Base-by-base conservation (phyloP, 2,329 filamentous ascomycete species). In the Colletotrichum incanum region DNA sequence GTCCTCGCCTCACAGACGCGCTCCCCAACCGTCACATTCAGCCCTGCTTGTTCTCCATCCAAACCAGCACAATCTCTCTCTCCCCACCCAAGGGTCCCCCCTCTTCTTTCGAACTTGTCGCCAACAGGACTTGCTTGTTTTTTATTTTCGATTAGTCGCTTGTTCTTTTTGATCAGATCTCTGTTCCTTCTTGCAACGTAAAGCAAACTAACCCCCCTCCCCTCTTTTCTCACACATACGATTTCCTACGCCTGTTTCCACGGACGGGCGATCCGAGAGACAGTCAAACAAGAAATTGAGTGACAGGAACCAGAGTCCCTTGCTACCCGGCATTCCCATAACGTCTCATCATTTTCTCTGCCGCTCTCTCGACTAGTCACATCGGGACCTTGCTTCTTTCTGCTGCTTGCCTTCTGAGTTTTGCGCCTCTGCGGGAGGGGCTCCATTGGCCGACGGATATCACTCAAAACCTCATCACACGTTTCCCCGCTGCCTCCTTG, bases 301-400 rank as follows among this genome's bases (percentile, higher is more conserved):
- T 41, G 12, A 50, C 49, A 50, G 65, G 47, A 67, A 50, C 58
- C 31, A 37, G 28, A 47, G 65, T 64, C 50, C 68, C 68, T 67
- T 67, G 68, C 43, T 62, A 67, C 28, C 58, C 64, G 58, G 68
- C 34, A 58, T 63, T 62, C 63, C 43, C 49, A 39, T 49, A 58
- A 37, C 68, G 50, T 68, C 64, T 71, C 68, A 47, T 58, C 65
- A n/a, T 55, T 71, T 61, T 16, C 43, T 49, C 41, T 23, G 58
- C 50, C 34, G 11, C 34, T 28, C 39, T 59, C 52, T 72, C 69
- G 69, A 72, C 69, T 45, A 9, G 65, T 72, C 69, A 69, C 69
- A 69, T 72, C n/a, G 55, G 39, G 60, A 59, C 69, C 58, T 72
- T 72, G 69, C 65, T 72, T 72, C 69, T 72, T 72, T 16, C 37